Percentiles rank a stretch among this genome's conserved stretches.
These are phyloP conservation scores for Malassezia globosa DNA, from an alignment of 1,284 basidiomycete genomes.

Conservation along the genomic window DNA sequence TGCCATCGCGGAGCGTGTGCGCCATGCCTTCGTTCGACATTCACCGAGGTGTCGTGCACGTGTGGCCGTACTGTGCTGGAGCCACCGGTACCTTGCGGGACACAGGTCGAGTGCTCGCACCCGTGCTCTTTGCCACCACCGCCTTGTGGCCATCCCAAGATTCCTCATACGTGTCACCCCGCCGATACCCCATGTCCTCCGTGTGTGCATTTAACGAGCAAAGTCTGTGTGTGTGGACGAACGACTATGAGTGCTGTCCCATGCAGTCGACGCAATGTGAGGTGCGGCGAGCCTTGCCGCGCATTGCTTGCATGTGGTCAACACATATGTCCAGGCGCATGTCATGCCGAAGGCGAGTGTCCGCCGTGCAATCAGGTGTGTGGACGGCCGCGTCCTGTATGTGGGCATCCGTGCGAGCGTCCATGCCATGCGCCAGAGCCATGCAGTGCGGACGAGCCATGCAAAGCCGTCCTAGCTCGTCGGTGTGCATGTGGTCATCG, in stretches of 20 bases:
- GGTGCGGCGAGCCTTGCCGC: slow-evolving; percentile 37
- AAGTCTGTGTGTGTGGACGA: slow-evolving; percentile 39
- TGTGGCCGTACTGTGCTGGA: slow-evolving; percentile 44
- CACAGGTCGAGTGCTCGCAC: slow-evolving; percentile 35
- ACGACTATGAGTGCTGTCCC: slow-evolving; percentile 37
- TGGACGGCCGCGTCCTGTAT: slow-evolving; percentile 33
- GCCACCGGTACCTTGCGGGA: slow-evolving; percentile 44
- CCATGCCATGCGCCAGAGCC: slow-evolving; percentile 40
- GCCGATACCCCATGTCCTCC: slow-evolving; percentile 37
- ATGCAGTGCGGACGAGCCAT: slow-evolving; percentile 37
- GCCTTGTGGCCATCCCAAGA: slow-evolving; percentile 41
- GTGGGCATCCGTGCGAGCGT: slow-evolving; percentile 36
- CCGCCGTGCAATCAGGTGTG: slow-evolving; percentile 36
- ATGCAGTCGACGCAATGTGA: slow-evolving; percentile 34
- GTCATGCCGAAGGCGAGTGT: slow-evolving; percentile 35
- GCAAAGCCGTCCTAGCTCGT: slow-evolving; percentile 34
- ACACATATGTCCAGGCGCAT: slow-evolving; percentile 36
- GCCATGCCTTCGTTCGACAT: slow-evolving; percentile 41
- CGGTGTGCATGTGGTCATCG: slow-evolving; percentile 40
- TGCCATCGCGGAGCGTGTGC: slow-evolving; percentile 44
- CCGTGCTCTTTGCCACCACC: slow-evolving; percentile 37
- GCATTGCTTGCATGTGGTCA: slow-evolving; percentile 35
- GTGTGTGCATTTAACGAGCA: slow-evolving; percentile 40
- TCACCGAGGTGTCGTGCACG: slow-evolving; percentile 40
- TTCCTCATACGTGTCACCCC: slow-evolving; percentile 42